These are phyloP conservation scores for Acer negundo DNA, from an alignment of 345 rosid species.

Conservation along the genomic window DNA sequence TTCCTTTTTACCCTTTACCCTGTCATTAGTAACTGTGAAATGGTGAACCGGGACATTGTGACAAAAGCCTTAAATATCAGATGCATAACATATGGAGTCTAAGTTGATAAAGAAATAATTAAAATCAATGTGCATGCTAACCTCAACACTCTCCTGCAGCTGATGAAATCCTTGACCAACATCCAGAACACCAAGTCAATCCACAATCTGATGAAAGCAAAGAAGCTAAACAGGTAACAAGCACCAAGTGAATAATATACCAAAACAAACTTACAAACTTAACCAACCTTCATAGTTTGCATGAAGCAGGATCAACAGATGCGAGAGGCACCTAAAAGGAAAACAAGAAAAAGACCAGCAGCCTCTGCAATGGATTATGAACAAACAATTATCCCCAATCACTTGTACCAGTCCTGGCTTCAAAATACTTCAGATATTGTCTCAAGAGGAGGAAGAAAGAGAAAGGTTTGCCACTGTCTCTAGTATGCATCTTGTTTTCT, in stretches of 20 bases:
- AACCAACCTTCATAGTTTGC: conserved; percentile 20
- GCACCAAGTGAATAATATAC: background rate
- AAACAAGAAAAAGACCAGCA: conserved; percentile 48
- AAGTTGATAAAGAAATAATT: background rate
- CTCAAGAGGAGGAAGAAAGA: conserved; percentile 54
- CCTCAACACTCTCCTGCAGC: conserved; percentile 32
- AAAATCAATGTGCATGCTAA: background rate
- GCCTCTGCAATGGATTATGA: conserved; percentile 60
- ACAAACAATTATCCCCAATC: conserved; percentile 66
- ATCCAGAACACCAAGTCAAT: conserved; percentile 35
- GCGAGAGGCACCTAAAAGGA: conserved; percentile 45
- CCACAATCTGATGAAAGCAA: conserved; percentile 34
- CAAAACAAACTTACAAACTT: background rate
- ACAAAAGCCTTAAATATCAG: background rate
- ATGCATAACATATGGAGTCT: background rate
- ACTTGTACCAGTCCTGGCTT: conserved; percentile 74
- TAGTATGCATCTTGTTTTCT: background rate
- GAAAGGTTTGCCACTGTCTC: conserved; percentile 45
- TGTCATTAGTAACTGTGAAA: background rate
- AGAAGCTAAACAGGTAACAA: conserved; percentile 48
- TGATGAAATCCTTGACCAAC: conserved; percentile 45
- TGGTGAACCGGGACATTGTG: background rate
- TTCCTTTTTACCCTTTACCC: no score
- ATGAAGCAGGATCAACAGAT: conserved; percentile 50
- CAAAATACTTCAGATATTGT: conserved; percentile 61